Conservation (phyloP, 371 early-diverging fungal genomes). For the Mortierella sp. region DNA sequence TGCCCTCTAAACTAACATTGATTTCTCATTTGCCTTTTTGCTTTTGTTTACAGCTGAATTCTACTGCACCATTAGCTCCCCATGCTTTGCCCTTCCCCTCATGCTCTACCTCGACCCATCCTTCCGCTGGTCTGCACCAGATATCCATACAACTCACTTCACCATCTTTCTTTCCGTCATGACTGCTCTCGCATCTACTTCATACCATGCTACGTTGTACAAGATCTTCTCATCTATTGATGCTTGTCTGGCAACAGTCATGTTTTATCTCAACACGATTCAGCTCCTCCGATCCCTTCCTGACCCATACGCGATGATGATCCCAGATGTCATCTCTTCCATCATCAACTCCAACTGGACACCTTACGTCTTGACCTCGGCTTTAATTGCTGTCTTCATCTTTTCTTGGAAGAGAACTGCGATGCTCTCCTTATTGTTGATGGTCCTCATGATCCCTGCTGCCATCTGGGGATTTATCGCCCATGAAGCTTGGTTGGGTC, state of each 20-base stretch:
- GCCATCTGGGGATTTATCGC: constrained; percentile 50
- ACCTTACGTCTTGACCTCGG: constrained; percentile 28
- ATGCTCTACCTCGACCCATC: constrained; percentile 44
- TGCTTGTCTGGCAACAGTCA: constrained; percentile 59
- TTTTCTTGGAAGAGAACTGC: constrained; percentile 48
- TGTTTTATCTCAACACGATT: constrained; percentile 54
- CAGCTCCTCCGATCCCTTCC: constrained; percentile 43
- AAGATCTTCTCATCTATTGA: constrained; percentile 61
- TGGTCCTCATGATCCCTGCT: constrained; percentile 54
- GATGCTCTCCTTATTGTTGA: constrained; percentile 46
- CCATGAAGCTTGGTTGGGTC: constrained; percentile 41
- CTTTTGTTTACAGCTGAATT: constrained; percentile 57
- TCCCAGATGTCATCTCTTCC: constrained; percentile 33
- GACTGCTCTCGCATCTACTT: constrained; percentile 50
- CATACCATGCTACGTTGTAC: constrained; percentile 60
- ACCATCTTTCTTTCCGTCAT: constrained; percentile 51
- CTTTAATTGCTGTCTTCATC: constrained; percentile 37
- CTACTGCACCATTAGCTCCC: constrained; percentile 61
- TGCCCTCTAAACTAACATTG: neutral
- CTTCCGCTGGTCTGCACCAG: constrained; percentile 51
- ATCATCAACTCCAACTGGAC: constrained; percentile 35
- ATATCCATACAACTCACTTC: constrained; percentile 52
- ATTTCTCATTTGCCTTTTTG: neutral
- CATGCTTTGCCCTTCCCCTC: constrained; percentile 59
- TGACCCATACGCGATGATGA: constrained; percentile 29